Evolutionary conservation across 768 basidiomycete species (phyloP).

Genomic region (Leccinum disarticulatum): DNA sequence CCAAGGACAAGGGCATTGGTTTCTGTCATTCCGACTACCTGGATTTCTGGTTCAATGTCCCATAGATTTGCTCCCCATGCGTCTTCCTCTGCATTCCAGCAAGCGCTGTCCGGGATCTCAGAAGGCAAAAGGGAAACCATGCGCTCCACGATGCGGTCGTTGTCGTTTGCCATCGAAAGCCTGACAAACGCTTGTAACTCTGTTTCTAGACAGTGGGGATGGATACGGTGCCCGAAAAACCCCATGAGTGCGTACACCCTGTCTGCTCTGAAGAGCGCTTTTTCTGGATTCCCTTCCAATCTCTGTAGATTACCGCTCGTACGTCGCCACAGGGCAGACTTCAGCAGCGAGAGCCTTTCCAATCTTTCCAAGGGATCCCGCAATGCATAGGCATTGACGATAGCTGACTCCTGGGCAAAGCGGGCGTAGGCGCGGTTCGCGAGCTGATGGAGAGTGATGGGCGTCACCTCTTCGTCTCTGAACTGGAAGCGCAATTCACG

Average conservation of each 20-base stretch:
- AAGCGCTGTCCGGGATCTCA: neutral
- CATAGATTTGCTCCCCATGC: conserved; percentile 16
- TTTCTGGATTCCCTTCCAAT: neutral
- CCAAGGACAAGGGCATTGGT: conserved; percentile 20
- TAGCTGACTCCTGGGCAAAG: conserved; percentile 18
- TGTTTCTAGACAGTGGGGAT: conserved; percentile 16
- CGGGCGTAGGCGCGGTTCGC: conserved; percentile 22
- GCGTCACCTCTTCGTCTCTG: conserved; percentile 10
- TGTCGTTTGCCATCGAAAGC: conserved; percentile 28
- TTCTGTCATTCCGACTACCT: conserved; percentile 21
- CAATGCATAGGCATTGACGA: conserved; percentile 22
- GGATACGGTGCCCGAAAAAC: conserved; percentile 28
- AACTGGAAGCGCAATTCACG: conserved; percentile 19
- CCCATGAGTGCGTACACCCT: conserved; percentile 29
- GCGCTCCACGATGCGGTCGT: conserved; percentile 20
- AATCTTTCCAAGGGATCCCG: conserved; percentile 25
- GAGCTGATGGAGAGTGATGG: conserved; percentile 24
- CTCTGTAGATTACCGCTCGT: conserved; percentile 1
- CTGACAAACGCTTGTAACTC: conserved; percentile 22
- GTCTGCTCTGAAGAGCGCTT: conserved; percentile 12
- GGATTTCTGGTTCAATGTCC: conserved; percentile 20
- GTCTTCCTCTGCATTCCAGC: conserved; percentile 26
- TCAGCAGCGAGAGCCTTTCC: conserved; percentile 23
- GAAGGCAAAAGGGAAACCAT: conserved; percentile 24
- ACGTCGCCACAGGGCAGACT: conserved; percentile 25